These are phyloP conservation scores for Phytophthora sojae DNA, from an alignment of 352 stramenopile species.

Conservation along the genomic window DNA sequence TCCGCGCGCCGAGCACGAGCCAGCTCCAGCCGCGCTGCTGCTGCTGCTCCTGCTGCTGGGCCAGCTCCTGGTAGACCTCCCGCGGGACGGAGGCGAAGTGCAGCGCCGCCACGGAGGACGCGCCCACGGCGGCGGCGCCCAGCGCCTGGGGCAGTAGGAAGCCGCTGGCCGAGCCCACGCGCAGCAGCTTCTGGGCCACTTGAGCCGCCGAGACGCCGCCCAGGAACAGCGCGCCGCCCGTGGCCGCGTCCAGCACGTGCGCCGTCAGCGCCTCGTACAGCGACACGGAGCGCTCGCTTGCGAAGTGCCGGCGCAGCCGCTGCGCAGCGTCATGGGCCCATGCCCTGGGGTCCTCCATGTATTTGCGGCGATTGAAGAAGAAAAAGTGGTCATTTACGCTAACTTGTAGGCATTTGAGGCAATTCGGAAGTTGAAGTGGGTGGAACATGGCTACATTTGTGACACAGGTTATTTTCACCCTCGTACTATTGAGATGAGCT, in stretches of 20 bases:
- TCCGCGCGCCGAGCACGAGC: slow-evolving; percentile 33
- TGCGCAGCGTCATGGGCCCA: slow-evolving; percentile 14
- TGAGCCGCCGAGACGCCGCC: slow-evolving; percentile 55
- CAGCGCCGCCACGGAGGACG: slow-evolving; percentile 53
- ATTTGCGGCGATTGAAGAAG: neutral
- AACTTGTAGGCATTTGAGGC: neutral
- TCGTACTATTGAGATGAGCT: neutral
- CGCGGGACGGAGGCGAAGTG: slow-evolving; percentile 63
- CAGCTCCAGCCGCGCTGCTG: slow-evolving; percentile 29
- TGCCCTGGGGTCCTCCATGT: neutral
- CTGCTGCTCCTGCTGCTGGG: slow-evolving; percentile 32
- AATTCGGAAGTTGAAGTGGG: neutral
- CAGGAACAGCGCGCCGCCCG: slow-evolving; percentile 61
- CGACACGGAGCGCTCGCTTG: slow-evolving; percentile 47
- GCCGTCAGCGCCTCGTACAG: slow-evolving; percentile 52
- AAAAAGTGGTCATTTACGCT: neutral
- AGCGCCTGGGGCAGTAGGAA: slow-evolving; percentile 50
- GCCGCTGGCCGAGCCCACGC: slow-evolving; percentile 53
- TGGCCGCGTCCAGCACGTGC: slow-evolving; percentile 55
- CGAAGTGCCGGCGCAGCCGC: slow-evolving; percentile 43
- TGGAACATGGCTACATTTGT: slow-evolving; percentile 27
- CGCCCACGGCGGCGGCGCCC: slow-evolving; percentile 51
- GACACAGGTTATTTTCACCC: neutral
- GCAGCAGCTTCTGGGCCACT: slow-evolving; percentile 50
- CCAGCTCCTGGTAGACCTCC: slow-evolving; percentile 48